Evolutionary conservation across 2,329 filamentous ascomycete genomes (phyloP), one percentile per base, ranked within the genome.

Genomic region (Monosporascus sp.): DNA sequence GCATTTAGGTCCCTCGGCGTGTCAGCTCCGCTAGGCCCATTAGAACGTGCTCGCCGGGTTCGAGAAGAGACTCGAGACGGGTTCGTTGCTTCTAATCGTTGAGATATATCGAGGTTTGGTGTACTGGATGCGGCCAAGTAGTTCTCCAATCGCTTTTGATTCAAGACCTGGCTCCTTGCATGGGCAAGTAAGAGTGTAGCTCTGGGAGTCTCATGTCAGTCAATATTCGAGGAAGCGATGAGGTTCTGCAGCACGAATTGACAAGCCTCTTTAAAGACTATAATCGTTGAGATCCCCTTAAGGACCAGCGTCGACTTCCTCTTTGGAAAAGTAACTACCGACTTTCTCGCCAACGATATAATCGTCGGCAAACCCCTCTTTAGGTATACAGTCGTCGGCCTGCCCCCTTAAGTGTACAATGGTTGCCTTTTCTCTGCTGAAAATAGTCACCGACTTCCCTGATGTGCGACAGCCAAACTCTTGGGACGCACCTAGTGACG

Each of bases 121-220:
- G 83, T 80, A 53, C 82, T 84, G 47, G 88, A 85, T 22, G 89
- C 82, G 14, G 92, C 90, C 37, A 99, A 85, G 68, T 94, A 97
- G 41, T 83, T 87, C 73, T 99, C 94, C 27, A 99, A 81, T 47
- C 87, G 85, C 65, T 88, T 85, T 73, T 97, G 94, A 67, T 95
- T 97, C 50, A 92, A 72, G 20, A 77, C 78, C 73, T 99, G 94
- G 27, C 87, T 85, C 44, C 86, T 86, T 51, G 91, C 91, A 70
- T 97, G 94, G n/a, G 88, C 90, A 52, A 97, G 81, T 43, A 97
- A 79, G 27, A 99, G 79, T 3, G 92, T 97, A 31, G 91, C 90
- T 63, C 91, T 96, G 60, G 44, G 25, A n/a, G 7, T 52, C 49
- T 50, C 15, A n/a, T 31, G 43, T 56, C 15, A 53, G 41, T 51